phyloP scores from a whole-genome alignment of 2,329 filamentous ascomycete species.

The Tolypocladium album region DNA sequence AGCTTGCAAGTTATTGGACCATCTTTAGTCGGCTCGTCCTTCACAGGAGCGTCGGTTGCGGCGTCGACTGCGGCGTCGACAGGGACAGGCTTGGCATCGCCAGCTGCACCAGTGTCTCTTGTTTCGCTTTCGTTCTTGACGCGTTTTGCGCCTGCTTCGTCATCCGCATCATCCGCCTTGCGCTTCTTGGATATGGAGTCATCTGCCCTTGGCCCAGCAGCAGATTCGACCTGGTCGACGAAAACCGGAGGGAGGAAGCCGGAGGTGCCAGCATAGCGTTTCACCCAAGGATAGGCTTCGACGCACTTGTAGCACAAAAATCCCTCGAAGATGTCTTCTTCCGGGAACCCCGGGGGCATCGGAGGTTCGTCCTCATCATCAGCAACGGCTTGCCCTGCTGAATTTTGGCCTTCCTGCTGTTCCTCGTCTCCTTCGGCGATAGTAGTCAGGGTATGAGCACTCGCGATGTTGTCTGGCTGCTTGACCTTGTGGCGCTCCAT shows the following conservation, averaged over 20 bases:
- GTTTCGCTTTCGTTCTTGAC: constrained; percentile 30
- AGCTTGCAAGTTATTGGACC: constrained; percentile 44
- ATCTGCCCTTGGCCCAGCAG: not conserved
- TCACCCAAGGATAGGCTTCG: constrained; percentile 82
- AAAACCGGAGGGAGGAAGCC: constrained; percentile 74
- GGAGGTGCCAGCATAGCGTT: constrained; percentile 66
- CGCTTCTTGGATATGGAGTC: constrained; percentile 45
- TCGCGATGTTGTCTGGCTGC: constrained; percentile 2
- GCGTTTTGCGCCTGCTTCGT: constrained; percentile 36
- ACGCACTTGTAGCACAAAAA: constrained; percentile 94
- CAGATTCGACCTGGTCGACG: constrained; percentile 12
- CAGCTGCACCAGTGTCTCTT: not conserved
- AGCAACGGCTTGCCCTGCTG: constrained; percentile 18
- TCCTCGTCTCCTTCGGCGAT: constrained; percentile 39
- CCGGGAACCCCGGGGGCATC: constrained; percentile 75
- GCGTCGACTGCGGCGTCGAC: constrained; percentile 2
- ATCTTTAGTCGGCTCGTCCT: constrained; percentile 7
- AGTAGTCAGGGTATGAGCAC: constrained; percentile 26
- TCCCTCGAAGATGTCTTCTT: constrained; percentile 79
- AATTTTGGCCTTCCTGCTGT: constrained; percentile 10
- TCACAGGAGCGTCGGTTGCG: not conserved
- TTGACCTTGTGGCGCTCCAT: constrained; percentile 23
- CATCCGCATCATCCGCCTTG: constrained; percentile 43
- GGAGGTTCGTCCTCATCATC: constrained; percentile 52
- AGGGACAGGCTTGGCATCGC: not conserved